Evolutionary conservation across 208 protist genomes (phyloP), one percentile per base, ranked within the genome.

Genomic region (Acanthamoeba castellanii): DNA sequence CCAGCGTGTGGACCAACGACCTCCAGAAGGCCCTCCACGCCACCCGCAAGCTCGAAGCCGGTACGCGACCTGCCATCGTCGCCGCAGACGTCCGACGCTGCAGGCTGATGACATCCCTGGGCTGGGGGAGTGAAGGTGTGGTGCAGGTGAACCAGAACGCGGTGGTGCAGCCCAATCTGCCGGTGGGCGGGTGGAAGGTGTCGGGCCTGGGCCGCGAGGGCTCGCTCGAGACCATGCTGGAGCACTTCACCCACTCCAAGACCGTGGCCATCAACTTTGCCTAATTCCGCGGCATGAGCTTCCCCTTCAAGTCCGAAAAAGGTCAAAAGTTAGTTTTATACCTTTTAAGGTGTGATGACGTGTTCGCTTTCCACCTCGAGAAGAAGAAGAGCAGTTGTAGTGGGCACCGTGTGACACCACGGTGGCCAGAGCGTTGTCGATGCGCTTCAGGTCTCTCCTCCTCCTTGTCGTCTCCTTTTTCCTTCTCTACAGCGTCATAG

Each of bases 1-100:
- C 92, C 30, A 66, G 45, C 55, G 57, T 96, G 27, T 95, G 68
- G 72, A 96, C 92, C 25, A 74, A 72, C 32, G 93, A 96, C 70
- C n/a, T 95, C 16, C 20, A 59, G 50, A 84, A 87, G 32, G 94
- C 94, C 7, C 94, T 66, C 34, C 59, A n/a, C 32, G 94, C 64
- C 57, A 42, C 78, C n/a, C 18, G 52, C 52, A 37, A 34, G 55
- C 47, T 95, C 8, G 45, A 66, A 14, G 94, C 94, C 16, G 94
- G 94, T 88, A 76, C 22, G 78, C 30, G 37, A 1, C 70, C 11
- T 2, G 4, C 45, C 47, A 20, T 8, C n/a, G n/a, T n/a, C n/a
- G n/a, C n/a, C n/a, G n/a, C n/a, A n/a, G n/a, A n/a, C 45, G 45
- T 87, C 25, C 45, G 7, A 27, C 25, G 37, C 16, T 6, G 78